Evolutionary conservation across 164 flowering plant genomes (phyloP).

Genomic region (Tinospora cordifolia): DNA sequence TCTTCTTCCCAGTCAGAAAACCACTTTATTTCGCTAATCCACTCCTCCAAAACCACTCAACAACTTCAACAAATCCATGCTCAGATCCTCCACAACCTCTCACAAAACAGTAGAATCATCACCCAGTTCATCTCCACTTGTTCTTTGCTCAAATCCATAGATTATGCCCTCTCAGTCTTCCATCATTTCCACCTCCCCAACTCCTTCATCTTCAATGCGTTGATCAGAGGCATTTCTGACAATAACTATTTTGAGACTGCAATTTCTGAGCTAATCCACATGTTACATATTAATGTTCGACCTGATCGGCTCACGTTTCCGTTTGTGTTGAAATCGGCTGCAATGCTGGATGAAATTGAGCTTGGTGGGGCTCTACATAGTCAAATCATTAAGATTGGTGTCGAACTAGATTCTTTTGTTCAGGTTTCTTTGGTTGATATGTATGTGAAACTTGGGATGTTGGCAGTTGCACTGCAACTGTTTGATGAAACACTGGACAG

Average conservation of each 20-base stretch:
- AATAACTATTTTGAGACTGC: constrained; percentile 22
- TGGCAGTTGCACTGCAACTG: constrained; percentile 28
- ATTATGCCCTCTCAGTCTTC: constrained; percentile 32
- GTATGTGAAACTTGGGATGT: constrained; percentile 35
- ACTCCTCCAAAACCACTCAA: constrained; percentile 15
- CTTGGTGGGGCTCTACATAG: constrained; percentile 31
- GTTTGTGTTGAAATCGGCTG: constrained; percentile 35
- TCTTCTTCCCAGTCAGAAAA: background rate
- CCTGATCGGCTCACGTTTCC: constrained; percentile 44
- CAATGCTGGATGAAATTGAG: constrained; percentile 19
- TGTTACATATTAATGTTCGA: constrained; percentile 24
- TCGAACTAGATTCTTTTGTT: constrained; percentile 41
- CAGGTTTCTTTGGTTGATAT: constrained; percentile 41
- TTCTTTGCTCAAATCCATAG: constrained; percentile 23
- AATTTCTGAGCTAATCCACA: constrained; percentile 24
- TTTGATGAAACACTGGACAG: constrained; percentile 48
- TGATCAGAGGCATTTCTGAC: constrained; percentile 38
- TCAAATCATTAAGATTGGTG: constrained; percentile 26
- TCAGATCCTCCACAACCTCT: constrained; percentile 26
- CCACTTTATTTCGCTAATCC: constrained; percentile 17
- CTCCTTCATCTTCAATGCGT: constrained; percentile 31
- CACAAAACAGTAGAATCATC: constrained; percentile 20
- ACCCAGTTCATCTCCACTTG: constrained; percentile 40
- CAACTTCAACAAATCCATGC: constrained; percentile 46
- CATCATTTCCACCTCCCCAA: constrained; percentile 18